Evolutionary conservation across 768 basidiomycete species (phyloP), one percentile per base, ranked within the genome.

Genomic region (Tylopilus intermedius): DNA sequence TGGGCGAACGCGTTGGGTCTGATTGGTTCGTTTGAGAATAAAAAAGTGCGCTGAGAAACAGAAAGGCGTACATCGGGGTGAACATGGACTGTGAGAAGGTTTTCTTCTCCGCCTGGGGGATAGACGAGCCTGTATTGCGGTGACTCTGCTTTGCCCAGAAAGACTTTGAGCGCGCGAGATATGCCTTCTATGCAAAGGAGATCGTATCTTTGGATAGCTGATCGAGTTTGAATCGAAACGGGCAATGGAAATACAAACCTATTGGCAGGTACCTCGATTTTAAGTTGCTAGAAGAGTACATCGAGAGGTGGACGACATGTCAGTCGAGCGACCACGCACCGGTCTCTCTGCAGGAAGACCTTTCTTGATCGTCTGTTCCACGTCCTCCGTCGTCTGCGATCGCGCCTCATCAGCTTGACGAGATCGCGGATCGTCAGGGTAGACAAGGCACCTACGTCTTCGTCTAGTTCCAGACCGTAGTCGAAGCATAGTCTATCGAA

Each of bases 261-360:
- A 70, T 99, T 99, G n/a, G 96, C 96, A 42, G 96, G 94, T 41
- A 97, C 81, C 71, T 99, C 96, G 62, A 99, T 96, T 79, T 98
- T 99, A 62, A 99, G 76, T 90, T 96, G 92, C 86, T 97, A 59
- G 45, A 59, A 33, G 35, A 3, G 49, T 30, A 6, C 10, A 8
- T 21, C 64, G 45, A 67, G 54, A 5, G 33, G 21, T 22, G 10
- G 15, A 29, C 24, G 10, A 26, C n/a, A 22, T 14, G 29, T 18
- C 18, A 10, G 26, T 38, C 38, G 26, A 40, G 48, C 18, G 27
- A 27, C 66, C 79, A 62, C 66, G 49, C 62, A 92, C 90, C 15
- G 91, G 90, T 60, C 88, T 84, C 64, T 90, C 90, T 29, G 88
- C 80, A 45, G 91, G 89, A 52, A 92, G 75, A 9, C 91, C 91